phyloP scores from a whole-genome alignment of 2,329 filamentous ascomycete species.

The Hirsutella minnesotensis region DNA sequence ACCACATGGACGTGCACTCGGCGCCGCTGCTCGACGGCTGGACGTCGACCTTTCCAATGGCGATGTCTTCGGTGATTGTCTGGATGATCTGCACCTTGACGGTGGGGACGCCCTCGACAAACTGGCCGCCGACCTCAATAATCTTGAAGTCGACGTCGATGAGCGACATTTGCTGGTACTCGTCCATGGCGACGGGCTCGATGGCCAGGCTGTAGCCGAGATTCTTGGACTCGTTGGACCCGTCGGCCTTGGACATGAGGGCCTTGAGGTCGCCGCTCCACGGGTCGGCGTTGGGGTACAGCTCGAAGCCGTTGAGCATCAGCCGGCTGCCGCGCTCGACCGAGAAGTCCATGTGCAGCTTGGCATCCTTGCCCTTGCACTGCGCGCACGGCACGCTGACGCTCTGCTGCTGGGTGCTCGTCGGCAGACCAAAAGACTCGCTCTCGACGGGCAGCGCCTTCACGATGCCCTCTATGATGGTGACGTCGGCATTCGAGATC shows the following conservation, averaged over 20 bases:
- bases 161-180: slow-evolving; percentile 38
- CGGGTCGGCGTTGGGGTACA: slow-evolving; percentile 43
- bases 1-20: slow-evolving; percentile 37
- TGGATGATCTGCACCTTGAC: slow-evolving; percentile 52
- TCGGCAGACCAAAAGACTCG: slow-evolving; percentile 24
- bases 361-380: slow-evolving; percentile 34
- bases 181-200: slow-evolving; percentile 31
- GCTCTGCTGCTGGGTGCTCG: slow-evolving; percentile 20
- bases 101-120: slow-evolving; percentile 40
- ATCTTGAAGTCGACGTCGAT: slow-evolving; percentile 45
- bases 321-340: slow-evolving; percentile 38
- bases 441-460: slow-evolving; percentile 24
- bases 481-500: slow-evolving; percentile 28
- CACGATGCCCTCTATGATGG: slow-evolving; percentile 30
- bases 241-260: slow-evolving; percentile 28
- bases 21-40: slow-evolving; percentile 14
- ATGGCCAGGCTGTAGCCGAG: slow-evolving; percentile 39
- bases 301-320: slow-evolving; percentile 45
- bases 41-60: slow-evolving; percentile 37
- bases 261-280: slow-evolving; percentile 32
- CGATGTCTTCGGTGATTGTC: slow-evolving; percentile 39
- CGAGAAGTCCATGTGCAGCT: slow-evolving; percentile 41
- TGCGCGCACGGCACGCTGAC: slow-evolving; percentile 41
- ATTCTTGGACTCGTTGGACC: slow-evolving; percentile 21
- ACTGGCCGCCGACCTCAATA: slow-evolving; percentile 44